Conservation (phyloP, 306 rosid species). For the Geum urbanum region DNA sequence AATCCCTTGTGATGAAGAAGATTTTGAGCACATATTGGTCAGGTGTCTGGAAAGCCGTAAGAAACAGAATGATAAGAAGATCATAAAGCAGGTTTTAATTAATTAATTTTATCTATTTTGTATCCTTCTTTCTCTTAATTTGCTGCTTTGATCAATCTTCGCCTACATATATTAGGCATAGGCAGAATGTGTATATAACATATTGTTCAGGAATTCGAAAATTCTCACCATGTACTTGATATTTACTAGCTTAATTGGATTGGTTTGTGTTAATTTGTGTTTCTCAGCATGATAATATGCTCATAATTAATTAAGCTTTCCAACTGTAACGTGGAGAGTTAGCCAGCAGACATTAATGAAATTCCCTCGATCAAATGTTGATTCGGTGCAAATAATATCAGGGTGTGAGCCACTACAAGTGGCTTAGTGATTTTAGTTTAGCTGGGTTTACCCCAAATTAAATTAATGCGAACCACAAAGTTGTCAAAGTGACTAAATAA, state of each 20-base stretch:
- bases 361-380: neutral
- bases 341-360: neutral
- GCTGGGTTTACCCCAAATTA: too few species aligned
- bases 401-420: neutral
- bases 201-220: neutral
- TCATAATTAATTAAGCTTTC: too few species aligned
- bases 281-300: too few species aligned
- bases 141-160: neutral
- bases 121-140: neutral
- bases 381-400: neutral
- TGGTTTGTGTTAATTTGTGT: neutral
- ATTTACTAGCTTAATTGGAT: neutral
- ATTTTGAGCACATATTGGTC: slow-evolving; percentile 33
- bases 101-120: neutral
- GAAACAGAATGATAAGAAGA: slow-evolving; percentile 17
- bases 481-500: too few species aligned
- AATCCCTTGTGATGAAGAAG: slow-evolving; percentile 56
- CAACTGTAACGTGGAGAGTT: too few species aligned
- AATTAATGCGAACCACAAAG: too few species aligned
- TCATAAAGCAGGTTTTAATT: slow-evolving; percentile 2
- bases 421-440: too few species aligned
- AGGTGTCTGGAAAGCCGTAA: slow-evolving; percentile 20
- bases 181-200: slow-evolving; percentile 10
- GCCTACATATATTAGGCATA: slow-evolving; percentile 3
- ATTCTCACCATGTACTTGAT: neutral